These are phyloP conservation scores for Symbiodinium pilosum DNA, from an alignment of 73 alveolate genomes.

Conservation along the genomic window DNA sequence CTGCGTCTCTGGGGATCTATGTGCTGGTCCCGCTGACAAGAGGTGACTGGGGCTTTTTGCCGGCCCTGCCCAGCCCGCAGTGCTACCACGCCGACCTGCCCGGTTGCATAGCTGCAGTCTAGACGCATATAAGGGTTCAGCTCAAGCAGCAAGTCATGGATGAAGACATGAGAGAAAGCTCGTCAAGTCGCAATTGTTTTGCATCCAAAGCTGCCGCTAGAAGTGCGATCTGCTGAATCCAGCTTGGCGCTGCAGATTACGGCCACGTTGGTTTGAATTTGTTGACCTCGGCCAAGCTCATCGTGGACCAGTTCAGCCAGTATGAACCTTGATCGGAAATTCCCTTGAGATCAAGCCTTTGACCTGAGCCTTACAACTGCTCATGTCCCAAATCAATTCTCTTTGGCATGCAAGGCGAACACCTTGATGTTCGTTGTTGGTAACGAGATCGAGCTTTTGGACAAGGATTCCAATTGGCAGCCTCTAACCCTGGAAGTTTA, in stretches of 20 bases:
- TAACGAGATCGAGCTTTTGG: slow-evolving; percentile 62
- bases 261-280: slow-evolving; percentile 75
- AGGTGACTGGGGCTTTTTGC: slow-evolving; percentile 89
- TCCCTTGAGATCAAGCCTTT: not conserved
- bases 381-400: not conserved
- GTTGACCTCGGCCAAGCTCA: slow-evolving; percentile 88
- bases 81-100: slow-evolving; percentile 84
- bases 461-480: not conserved
- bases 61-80: slow-evolving; percentile 88
- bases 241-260: no score
- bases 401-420: not conserved
- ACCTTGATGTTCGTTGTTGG: slow-evolving; percentile 87
- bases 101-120: no score
- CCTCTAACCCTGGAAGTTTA: no score
- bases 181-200: no score
- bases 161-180: no score
- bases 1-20: slow-evolving; percentile 61
- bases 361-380: not conserved
- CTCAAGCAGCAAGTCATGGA: no score
- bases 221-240: no score
- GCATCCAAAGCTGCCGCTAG: no score
- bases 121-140: no score
- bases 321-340: not conserved
- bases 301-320: slow-evolving; percentile 59
- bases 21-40: slow-evolving; percentile 73